Percentiles rank a stretch among this genome's conserved stretches.
These are phyloP conservation scores for Aspergillus fijiensis DNA, from an alignment of 2,329 filamentous ascomycete species.

Conservation along the genomic window DNA sequence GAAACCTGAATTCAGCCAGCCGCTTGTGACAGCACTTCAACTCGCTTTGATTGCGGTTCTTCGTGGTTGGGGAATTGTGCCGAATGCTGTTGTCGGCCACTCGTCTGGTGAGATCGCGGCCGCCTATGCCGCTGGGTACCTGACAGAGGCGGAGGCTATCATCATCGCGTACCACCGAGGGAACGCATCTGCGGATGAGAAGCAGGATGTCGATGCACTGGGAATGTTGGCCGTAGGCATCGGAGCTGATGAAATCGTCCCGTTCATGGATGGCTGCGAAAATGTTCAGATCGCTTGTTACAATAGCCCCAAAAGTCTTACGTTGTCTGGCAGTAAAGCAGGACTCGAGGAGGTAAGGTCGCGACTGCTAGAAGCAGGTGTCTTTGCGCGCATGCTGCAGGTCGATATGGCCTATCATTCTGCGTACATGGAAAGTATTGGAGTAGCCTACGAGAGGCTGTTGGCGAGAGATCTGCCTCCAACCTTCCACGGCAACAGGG, in stretches of 20 bases:
- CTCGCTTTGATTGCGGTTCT: constrained; percentile 15
- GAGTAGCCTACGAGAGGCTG: constrained; percentile 21
- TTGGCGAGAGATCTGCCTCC: not conserved
- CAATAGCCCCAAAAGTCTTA: constrained; percentile 41
- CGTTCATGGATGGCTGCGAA: constrained; percentile 5
- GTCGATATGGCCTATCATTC: constrained; percentile 31
- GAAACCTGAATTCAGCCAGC: constrained; percentile 14
- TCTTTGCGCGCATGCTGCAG: constrained; percentile 25
- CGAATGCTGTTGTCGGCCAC: constrained; percentile 20
- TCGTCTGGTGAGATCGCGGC: constrained; percentile 25
- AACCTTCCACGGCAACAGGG: not conserved
- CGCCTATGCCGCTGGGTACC: constrained; percentile 19
- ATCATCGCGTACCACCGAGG: constrained; percentile 20
- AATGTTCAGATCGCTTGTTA: constrained; percentile 34
- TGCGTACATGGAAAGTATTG: constrained; percentile 24
- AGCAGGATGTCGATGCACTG: constrained; percentile 14
- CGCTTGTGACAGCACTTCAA: constrained; percentile 20
- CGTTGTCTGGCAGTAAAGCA: constrained; percentile 30
- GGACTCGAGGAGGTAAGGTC: constrained; percentile 19
- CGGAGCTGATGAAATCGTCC: constrained; percentile 1
- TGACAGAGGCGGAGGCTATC: constrained; percentile 17
- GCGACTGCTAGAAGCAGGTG: constrained; percentile 21
- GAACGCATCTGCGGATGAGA: constrained; percentile 1
- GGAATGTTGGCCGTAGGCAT: constrained; percentile 20
- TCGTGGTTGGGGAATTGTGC: constrained; percentile 11